phyloP scores from a whole-genome alignment of 306 rosid species.

The Cucurbita argyrosperma region DNA sequence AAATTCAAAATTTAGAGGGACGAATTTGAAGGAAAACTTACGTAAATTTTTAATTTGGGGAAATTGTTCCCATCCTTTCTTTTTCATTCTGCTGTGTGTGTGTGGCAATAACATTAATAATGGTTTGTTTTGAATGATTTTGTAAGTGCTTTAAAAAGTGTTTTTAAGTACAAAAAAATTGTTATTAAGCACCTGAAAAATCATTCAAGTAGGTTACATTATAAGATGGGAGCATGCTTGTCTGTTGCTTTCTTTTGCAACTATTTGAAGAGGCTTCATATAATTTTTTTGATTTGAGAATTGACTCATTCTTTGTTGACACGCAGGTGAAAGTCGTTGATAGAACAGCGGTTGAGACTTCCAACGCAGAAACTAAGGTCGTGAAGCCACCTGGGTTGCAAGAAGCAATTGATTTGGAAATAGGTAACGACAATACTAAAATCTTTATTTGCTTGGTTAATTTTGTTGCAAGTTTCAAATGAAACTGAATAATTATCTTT shows the following conservation, averaged over 20 bases:
- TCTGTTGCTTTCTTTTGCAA: background rate
- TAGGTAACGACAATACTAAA: slow-evolving; percentile 22
- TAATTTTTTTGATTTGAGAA: background rate
- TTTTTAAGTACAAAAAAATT: too few relatives aligned
- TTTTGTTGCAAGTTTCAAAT: background rate
- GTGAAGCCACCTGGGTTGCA: slow-evolving; percentile 66
- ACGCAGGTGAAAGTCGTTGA: slow-evolving; percentile 66
- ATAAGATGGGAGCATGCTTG: background rate
- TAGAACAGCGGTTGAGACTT: slow-evolving; percentile 53
- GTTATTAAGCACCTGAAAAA: too few relatives aligned
- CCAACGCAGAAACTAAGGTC: slow-evolving; percentile 83
- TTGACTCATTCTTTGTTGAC: background rate
- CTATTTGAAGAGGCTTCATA: background rate
- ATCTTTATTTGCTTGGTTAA: background rate
- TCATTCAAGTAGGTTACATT: background rate
- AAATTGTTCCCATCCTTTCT: background rate
- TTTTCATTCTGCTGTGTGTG: background rate
- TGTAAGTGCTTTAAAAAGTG: too few relatives aligned
- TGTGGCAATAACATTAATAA: background rate
- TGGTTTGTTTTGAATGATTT: too few relatives aligned
- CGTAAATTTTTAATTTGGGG: background rate
- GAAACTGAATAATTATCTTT: background rate
- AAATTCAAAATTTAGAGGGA: background rate
- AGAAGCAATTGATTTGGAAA: slow-evolving; percentile 59
- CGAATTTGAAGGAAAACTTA: background rate